Evolutionary conservation across 371 early-diverging fungal genomes (phyloP).

Genomic region (Lichtheimia corymbifera): DNA sequence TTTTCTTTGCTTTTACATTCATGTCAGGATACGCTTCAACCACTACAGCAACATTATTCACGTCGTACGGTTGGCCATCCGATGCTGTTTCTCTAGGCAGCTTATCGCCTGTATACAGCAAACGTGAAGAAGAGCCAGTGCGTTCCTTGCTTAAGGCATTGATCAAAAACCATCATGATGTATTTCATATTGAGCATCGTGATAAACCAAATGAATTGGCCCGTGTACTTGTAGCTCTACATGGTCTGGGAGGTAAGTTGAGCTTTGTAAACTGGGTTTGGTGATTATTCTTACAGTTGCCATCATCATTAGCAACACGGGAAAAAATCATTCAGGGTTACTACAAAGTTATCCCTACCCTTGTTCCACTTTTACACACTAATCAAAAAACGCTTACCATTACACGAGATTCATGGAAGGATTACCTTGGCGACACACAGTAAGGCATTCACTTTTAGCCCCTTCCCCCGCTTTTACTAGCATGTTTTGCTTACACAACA

Average conservation of each 20-base stretch:
- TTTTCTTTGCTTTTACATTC: constrained; percentile 1
- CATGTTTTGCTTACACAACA: not conserved
- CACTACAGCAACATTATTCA: not conserved
- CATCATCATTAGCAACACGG: constrained; percentile 4
- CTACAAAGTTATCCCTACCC: constrained; percentile 11
- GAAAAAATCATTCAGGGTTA: constrained; percentile 13
- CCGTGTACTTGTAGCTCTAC: constrained; percentile 31
- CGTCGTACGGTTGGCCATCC: constrained; percentile 1
- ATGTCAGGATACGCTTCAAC: constrained; percentile 3
- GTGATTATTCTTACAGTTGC: not conserved
- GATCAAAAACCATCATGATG: constrained; percentile 21
- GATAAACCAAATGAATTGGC: constrained; percentile 35
- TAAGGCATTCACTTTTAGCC: not conserved
- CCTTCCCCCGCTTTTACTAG: not conserved
- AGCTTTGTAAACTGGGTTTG: not conserved
- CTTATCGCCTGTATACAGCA: no score
- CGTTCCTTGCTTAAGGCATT: constrained; percentile 11
- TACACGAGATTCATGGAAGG: constrained; percentile 8
- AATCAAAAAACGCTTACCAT: not conserved
- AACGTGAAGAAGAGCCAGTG: no score
- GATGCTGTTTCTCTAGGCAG: no score
- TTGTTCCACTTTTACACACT: constrained; percentile 13
- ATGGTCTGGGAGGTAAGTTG: constrained; percentile 34
- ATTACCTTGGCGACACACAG: constrained; percentile 4
- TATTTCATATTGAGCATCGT: constrained; percentile 38